Evolutionary conservation across 768 basidiomycete genomes (phyloP).

Genomic region (Pholiota molesta): DNA sequence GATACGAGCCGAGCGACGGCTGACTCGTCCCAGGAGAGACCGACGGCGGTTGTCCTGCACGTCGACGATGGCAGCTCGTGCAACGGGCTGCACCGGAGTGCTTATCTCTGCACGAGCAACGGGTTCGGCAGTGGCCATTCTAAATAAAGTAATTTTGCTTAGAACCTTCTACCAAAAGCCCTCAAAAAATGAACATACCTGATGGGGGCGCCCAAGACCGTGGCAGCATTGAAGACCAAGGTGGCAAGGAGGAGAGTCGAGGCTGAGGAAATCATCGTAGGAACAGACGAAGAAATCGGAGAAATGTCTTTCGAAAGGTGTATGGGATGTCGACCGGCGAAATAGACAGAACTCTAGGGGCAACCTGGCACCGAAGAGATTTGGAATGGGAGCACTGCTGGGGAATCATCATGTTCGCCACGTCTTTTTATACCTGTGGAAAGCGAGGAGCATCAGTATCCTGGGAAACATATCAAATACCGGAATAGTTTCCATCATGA

Average conservation of each 20-base stretch:
- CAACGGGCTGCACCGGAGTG: slow-evolving; percentile 23
- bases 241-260: slow-evolving; percentile 39
- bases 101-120: slow-evolving; percentile 26
- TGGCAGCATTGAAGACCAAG: slow-evolving; percentile 40
- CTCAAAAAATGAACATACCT: slow-evolving; percentile 29
- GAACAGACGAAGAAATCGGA: slow-evolving; percentile 29
- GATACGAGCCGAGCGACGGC: slow-evolving; percentile 32
- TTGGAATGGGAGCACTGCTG: slow-evolving; percentile 47
- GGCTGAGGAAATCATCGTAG: slow-evolving; percentile 43
- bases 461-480: slow-evolving; percentile 29
- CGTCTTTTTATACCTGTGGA: slow-evolving; percentile 34
- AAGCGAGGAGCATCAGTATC: slow-evolving; percentile 21
- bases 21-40: slow-evolving; percentile 19
- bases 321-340: slow-evolving; percentile 43
- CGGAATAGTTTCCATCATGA: slow-evolving; percentile 6
- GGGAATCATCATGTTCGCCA: slow-evolving; percentile 27
- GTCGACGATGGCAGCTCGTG: slow-evolving; percentile 32
- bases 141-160: slow-evolving; percentile 14
- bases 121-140: slow-evolving; percentile 30
- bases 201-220: slow-evolving; percentile 41
- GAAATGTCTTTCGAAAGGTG: slow-evolving; percentile 33
- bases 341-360: slow-evolving; percentile 43
- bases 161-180: not conserved
- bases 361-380: slow-evolving; percentile 49
- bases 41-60: slow-evolving; percentile 26